Conservation (phyloP, 805 yeast species). For the Lachancea quebecensis region DNA sequence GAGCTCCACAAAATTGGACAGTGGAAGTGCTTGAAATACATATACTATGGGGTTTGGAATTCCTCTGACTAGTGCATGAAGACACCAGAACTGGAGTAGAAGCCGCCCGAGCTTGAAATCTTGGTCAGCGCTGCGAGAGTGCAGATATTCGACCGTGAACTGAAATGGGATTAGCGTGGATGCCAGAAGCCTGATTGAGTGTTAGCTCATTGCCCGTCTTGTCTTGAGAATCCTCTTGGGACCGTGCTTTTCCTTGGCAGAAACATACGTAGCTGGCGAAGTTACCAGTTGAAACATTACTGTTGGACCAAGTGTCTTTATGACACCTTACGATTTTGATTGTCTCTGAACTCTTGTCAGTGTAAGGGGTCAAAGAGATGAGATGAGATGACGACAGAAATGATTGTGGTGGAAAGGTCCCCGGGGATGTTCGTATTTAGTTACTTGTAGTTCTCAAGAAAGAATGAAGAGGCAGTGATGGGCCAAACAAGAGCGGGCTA, state of each 20-base stretch:
- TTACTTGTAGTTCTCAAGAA: too few relatives aligned
- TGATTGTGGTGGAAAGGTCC: neutral
- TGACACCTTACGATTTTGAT: neutral
- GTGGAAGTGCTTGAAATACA: slow-evolving; percentile 6
- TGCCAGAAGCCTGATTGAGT: slow-evolving; percentile 7
- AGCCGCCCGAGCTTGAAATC: neutral
- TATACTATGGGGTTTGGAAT: slow-evolving; percentile 8
- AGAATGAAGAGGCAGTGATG: neutral
- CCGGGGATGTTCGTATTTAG: too few relatives aligned
- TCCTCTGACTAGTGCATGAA: slow-evolving; percentile 4
- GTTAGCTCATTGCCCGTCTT: neutral
- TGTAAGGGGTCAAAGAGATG: neutral
- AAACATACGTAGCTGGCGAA: slow-evolving; percentile 6
- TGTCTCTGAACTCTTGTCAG: neutral
- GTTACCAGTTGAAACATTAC: slow-evolving; percentile 7
- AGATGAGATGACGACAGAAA: neutral
- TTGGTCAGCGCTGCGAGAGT: neutral
- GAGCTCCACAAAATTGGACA: slow-evolving; percentile 7
- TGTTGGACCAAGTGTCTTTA: neutral
- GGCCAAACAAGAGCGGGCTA: neutral
- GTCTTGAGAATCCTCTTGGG: neutral
- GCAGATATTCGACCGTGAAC: slow-evolving; percentile 18
- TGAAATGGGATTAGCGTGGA: slow-evolving; percentile 21
- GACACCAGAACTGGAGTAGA: slow-evolving; percentile 11
- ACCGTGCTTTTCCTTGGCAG: neutral